Evolutionary conservation across 768 basidiomycete genomes (phyloP), one percentile per base, ranked within the genome.

Genomic region (Lentinula sp.): DNA sequence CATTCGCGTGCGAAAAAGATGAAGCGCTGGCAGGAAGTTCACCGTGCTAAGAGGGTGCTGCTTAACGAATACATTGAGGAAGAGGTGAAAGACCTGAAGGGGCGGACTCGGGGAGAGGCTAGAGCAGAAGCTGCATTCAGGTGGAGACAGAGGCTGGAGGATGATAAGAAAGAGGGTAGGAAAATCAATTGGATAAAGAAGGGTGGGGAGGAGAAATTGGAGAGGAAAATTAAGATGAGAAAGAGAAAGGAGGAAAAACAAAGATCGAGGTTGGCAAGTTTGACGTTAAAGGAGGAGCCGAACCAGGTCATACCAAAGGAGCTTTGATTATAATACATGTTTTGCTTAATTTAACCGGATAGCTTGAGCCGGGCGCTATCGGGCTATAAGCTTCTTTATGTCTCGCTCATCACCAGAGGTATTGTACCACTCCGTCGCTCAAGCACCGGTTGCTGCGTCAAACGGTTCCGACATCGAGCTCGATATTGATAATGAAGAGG

Each of bases 1-100:
- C 87, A 92, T 68, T 85, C 88, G 12, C 86, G 90, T 18, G 88
- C 91, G 8, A 92, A 90, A 78, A 92, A 90, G 71, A 86, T 89
- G 67, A 76, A 77, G 53, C 84, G 92, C 64, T 93, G 88, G 88
- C 83, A 89, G 70, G 77, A 76, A 4, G 80, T 79, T 64, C 78
- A 80, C 64, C 65, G 70, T 16, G 75, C 79, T 63, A 80, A 78
- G 68, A 76, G 79, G 48, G 71, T 72, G 18, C 74, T 88, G 58
- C 75, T 87, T 51, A 75, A 79, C 61, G 73, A 84, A 63, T 82
- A 83, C 64, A 74, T 85, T 49, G 70, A 76, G 6, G 78, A 81
- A 53, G 86, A 86, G 58, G 69, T 86, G 66, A 71, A 77, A 61
- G 73, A 85, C 61, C 70, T 86, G 65, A 79, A 82, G 57, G 88